Base-by-base conservation (phyloP, 2,329 filamentous ascomycete species). In the Rutstroemia sp. region DNA sequence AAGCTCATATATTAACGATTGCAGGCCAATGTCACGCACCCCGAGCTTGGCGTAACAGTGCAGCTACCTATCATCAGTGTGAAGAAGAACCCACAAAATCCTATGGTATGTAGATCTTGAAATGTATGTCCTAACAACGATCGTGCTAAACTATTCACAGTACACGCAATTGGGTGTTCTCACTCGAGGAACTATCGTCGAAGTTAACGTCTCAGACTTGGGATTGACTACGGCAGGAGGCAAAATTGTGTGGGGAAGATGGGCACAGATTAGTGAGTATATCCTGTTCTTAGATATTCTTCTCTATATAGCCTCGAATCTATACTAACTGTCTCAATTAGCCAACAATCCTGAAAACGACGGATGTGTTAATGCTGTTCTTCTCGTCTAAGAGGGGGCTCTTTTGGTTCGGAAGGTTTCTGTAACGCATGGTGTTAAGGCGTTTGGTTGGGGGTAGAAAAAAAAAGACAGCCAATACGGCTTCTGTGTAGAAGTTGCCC, bases 161-260 rank as follows among this genome's bases (percentile, higher is more conserved):
- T 96, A 96, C 74, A 96, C 92, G 0, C 91, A 96, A 69, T 77
- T 97, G 38, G 92, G 92, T 59, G 92, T 96, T 3, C 72, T 96
- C 67, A 92, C 88, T 48, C 91, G 91, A 74, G 89, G 89, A 61
- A 92, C 84, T 30, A 82, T 87, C 59, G 83, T 92, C 68, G 92
- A 97, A 73, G 91, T 97, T 67, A 96, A 99, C 70, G 91, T 96
- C 30, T 88, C 82, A 56, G 94, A 99, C 71, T 74, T 97, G 61
- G 94, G 94, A 61, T 77, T 97, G 60, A 90, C 95, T 16, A 97
- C 94, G 2, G 87, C 92, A 1, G 86, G 84, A 60, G 94, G 94
- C 61, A 96, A 96, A 75, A 89, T 96, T 8, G 89, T 92, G 6
- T 96, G 92, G 92, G 91, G 89, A 64, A 80, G 89, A 63, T 94